Evolutionary conservation across 331 rosid species (phyloP).

Genomic region (Quercus phellos): DNA sequence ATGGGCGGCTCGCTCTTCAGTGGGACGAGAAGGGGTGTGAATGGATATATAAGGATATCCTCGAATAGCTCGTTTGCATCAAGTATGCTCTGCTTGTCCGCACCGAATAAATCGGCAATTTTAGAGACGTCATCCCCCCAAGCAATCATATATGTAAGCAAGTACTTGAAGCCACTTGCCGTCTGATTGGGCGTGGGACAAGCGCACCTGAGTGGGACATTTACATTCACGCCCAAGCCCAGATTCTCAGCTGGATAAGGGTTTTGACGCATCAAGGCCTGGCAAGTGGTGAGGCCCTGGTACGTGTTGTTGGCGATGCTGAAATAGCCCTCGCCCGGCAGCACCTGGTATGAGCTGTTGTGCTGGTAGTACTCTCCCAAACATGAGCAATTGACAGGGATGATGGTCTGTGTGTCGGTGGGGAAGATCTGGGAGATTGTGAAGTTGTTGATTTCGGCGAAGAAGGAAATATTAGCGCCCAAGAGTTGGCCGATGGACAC

Average conservation of each 20-base stretch:
- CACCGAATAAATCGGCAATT: constrained; percentile 35
- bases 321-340: constrained; percentile 30
- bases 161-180: constrained; percentile 35
- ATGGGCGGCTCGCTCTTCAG: constrained; percentile 29
- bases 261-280: constrained; percentile 43
- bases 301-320: constrained; percentile 34
- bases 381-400: constrained; percentile 57
- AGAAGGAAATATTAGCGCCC: background rate
- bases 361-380: constrained; percentile 38
- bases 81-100: constrained; percentile 12
- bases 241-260: background rate
- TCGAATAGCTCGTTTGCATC: constrained; percentile 45
- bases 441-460: constrained; percentile 43
- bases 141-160: constrained; percentile 40
- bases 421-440: constrained; percentile 32
- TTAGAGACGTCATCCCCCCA: constrained; percentile 4
- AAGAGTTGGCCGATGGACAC: constrained; percentile 12
- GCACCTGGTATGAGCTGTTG: constrained; percentile 32
- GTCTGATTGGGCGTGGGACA: constrained; percentile 51
- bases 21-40: constrained; percentile 53
- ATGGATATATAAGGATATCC: constrained; percentile 1
- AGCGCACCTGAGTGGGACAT: constrained; percentile 62
- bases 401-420: constrained; percentile 17
- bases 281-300: constrained; percentile 33
- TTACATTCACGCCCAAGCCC: background rate